phyloP scores from a whole-genome alignment of 495 filamentous ascomycete genomes.

The Penicillium subrubescens region DNA sequence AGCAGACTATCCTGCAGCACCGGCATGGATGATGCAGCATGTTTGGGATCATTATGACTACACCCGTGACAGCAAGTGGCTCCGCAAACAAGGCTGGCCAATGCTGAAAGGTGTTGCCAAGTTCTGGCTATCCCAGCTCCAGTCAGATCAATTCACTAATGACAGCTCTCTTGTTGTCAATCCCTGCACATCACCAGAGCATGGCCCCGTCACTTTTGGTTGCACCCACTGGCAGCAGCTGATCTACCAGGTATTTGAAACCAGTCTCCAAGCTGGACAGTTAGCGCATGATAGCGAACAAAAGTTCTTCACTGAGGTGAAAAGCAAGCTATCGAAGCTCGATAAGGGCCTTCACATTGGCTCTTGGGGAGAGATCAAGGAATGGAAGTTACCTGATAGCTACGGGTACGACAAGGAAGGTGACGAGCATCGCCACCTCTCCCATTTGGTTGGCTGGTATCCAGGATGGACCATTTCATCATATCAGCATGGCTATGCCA shows the following conservation, averaged over 20 bases:
- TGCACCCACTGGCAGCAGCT: constrained; percentile 55
- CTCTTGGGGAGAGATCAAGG: constrained; percentile 49
- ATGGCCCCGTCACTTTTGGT: constrained; percentile 54
- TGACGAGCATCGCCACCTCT: constrained; percentile 56
- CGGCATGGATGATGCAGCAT: constrained; percentile 55
- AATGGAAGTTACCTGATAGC: constrained; percentile 52
- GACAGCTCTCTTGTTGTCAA: constrained; percentile 53
- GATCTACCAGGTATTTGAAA: constrained; percentile 46
- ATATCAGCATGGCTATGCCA: constrained; percentile 13
- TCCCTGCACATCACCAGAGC: constrained; percentile 55
- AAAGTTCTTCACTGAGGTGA: constrained; percentile 29
- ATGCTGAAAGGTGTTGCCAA: constrained; percentile 48
- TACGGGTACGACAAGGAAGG: constrained; percentile 33
- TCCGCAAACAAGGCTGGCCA: constrained; percentile 43
- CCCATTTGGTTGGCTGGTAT: constrained; percentile 54
- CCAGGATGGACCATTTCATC: constrained; percentile 39
- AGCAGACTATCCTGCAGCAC: constrained; percentile 44
- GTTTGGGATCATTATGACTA: constrained; percentile 53
- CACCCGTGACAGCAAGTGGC: constrained; percentile 45
- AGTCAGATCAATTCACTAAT: constrained; percentile 47
- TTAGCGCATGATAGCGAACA: constrained; percentile 25
- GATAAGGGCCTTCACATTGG: constrained; percentile 52
- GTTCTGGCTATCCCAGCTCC: constrained; percentile 51
- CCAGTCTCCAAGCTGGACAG: constrained; percentile 31
- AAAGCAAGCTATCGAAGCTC: constrained; percentile 30